These are phyloP conservation scores for Jaltomata sinuosa DNA, from an alignment of 257 asterid genomes.

Conservation along the genomic window DNA sequence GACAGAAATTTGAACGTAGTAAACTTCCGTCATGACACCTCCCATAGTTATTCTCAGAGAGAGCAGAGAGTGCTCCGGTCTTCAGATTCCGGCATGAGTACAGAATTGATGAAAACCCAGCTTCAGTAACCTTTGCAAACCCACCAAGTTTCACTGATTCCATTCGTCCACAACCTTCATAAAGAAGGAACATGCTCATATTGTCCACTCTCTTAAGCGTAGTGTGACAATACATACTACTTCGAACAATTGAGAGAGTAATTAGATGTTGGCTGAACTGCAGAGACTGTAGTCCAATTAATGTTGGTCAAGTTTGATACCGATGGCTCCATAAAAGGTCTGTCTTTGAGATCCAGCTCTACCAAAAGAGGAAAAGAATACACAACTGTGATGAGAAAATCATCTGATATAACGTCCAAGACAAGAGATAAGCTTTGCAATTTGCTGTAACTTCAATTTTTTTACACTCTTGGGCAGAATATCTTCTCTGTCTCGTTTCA, in stretches of 20 bases:
- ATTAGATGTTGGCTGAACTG: slow-evolving; percentile 32
- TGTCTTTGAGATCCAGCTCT: slow-evolving; percentile 75
- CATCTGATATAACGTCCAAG: slow-evolving; percentile 47
- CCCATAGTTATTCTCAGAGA: no score
- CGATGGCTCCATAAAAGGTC: slow-evolving; percentile 37
- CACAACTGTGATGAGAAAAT: slow-evolving; percentile 37
- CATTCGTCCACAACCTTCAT: slow-evolving; percentile 41
- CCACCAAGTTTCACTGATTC: slow-evolving; percentile 62
- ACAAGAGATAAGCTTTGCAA: slow-evolving; percentile 49
- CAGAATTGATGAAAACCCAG: slow-evolving; percentile 64
- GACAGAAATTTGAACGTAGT: no score
- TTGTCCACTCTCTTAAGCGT: slow-evolving; percentile 48
- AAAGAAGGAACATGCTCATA: slow-evolving; percentile 66
- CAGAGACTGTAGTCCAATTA: slow-evolving; percentile 50
- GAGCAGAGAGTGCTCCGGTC: no score
- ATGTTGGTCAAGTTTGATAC: slow-evolving; percentile 58
- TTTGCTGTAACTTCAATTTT: slow-evolving; percentile 45
- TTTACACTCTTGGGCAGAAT: slow-evolving; percentile 34
- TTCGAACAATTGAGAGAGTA: slow-evolving; percentile 52
- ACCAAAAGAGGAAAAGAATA: slow-evolving; percentile 48
- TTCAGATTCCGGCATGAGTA: slow-evolving; percentile 43
- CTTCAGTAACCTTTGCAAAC: slow-evolving; percentile 67
- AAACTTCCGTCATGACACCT: no score
- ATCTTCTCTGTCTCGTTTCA: no score
- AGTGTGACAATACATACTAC: slow-evolving; percentile 23